These are phyloP conservation scores for Buxus sempervirens DNA, from an alignment of 164 flowering plant genomes.

Conservation along the genomic window DNA sequence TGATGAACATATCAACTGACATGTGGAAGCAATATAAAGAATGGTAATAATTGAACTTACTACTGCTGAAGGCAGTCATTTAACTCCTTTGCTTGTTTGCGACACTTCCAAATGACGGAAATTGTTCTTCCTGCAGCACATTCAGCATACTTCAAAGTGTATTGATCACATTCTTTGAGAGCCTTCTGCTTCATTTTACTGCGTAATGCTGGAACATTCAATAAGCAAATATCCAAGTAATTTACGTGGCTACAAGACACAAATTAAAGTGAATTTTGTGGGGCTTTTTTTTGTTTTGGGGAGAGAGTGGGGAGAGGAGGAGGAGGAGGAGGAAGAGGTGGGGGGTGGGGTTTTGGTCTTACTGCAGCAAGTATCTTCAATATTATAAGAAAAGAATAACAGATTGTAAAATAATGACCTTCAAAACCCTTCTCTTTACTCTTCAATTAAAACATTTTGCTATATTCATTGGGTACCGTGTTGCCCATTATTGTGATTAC, in stretches of 20 bases:
- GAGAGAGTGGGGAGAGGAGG: no score
- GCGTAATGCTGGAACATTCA: slow-evolving; percentile 62
- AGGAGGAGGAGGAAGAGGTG: no score
- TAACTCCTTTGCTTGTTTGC: slow-evolving; percentile 73
- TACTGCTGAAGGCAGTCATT: slow-evolving; percentile 78
- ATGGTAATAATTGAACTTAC: slow-evolving; percentile 45
- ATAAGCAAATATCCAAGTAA: background rate
- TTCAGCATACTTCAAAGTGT: slow-evolving; percentile 68
- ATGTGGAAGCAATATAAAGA: background rate
- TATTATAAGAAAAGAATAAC: no score
- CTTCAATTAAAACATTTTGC: no score
- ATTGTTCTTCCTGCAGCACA: slow-evolving; percentile 80
- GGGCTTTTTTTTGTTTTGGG: no score
- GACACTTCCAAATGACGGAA: slow-evolving; percentile 79
- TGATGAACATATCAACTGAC: background rate
- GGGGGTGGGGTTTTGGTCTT: no score
- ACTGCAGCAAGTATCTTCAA: no score
- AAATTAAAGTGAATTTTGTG: background rate
- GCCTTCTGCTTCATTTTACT: slow-evolving; percentile 98
- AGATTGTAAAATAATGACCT: no score
- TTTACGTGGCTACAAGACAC: background rate
- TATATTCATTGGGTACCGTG: no score
- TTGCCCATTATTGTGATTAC: no score
- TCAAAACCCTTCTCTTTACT: no score
- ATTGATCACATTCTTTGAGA: slow-evolving; percentile 66